These are phyloP conservation scores for Phanerochaete sordida DNA, from an alignment of 768 basidiomycete species.

Conservation along the genomic window DNA sequence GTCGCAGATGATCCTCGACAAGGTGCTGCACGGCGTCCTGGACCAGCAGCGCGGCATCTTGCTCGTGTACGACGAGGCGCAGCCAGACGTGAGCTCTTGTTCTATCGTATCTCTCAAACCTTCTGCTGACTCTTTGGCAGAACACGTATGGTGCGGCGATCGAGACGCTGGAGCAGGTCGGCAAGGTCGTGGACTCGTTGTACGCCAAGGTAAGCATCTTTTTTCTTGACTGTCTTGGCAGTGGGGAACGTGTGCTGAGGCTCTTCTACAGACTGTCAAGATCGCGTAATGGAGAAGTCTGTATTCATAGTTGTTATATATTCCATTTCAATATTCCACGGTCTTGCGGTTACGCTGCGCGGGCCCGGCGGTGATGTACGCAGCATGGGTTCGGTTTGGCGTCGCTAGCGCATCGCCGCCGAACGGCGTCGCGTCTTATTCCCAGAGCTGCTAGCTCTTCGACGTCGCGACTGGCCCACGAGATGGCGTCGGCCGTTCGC, in stretches of 20 bases:
- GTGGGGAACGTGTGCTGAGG: background rate
- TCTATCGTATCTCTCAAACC: background rate
- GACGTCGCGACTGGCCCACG: too few species aligned
- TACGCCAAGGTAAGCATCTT: constrained; percentile 68
- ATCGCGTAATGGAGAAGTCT: constrained; percentile 28
- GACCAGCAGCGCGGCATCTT: constrained; percentile 94
- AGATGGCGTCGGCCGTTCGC: too few species aligned
- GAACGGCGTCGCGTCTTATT: too few species aligned
- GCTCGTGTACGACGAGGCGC: constrained; percentile 84
- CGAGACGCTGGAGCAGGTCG: constrained; percentile 84
- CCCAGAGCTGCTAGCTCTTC: too few species aligned
- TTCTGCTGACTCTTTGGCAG: constrained; percentile 35
- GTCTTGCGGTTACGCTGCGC: too few species aligned
- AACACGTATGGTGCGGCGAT: constrained; percentile 87
- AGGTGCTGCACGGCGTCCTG: constrained; percentile 90
- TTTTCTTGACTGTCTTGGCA: background rate
- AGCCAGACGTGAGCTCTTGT: constrained; percentile 66
- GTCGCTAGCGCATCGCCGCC: too few species aligned
- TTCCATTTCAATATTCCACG: background rate
- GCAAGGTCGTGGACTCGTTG: constrained; percentile 90
- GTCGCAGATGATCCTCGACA: constrained; percentile 98
- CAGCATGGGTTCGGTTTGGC: too few species aligned
- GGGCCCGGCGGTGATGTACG: too few species aligned
- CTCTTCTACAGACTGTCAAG: constrained; percentile 35
- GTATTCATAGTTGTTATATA: background rate